Conservation (phyloP, 2,329 filamentous ascomycete species). For the Zasmidium angulare region DNA sequence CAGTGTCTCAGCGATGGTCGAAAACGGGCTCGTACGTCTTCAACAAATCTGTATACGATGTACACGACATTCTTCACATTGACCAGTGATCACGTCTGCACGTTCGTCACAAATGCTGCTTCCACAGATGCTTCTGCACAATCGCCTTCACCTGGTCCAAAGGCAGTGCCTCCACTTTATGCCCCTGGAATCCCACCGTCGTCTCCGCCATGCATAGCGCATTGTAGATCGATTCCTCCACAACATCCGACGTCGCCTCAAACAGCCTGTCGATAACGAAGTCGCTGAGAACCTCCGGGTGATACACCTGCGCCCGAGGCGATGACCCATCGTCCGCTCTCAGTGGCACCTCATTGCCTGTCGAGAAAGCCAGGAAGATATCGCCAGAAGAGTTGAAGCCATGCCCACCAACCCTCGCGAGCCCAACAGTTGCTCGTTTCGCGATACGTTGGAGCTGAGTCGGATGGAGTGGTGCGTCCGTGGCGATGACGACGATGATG, state of each 20-base stretch:
- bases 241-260: conserved; percentile 1
- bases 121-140: neutral
- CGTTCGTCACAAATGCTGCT: too few relatives aligned
- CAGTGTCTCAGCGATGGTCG: too few relatives aligned
- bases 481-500: conserved; percentile 4
- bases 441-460: conserved; percentile 1
- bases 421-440: conserved; percentile 1
- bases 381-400: neutral
- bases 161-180: conserved; percentile 3
- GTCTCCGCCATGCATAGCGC: conserved; percentile 4
- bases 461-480: neutral
- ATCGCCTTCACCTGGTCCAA: neutral
- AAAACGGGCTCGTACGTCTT: too few relatives aligned
- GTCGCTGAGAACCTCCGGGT: neutral
- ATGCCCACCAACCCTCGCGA: neutral
- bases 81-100: too few relatives aligned
- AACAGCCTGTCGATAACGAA: conserved; percentile 4
- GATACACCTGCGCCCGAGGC: neutral
- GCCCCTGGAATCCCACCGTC: conserved; percentile 3
- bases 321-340: neutral
- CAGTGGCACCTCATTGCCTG: neutral
- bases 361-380: conserved; percentile 1
- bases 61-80: too few relatives aligned
- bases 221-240: conserved; percentile 5
- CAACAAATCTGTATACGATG: too few relatives aligned